Evolutionary conservation across 202 grass and related monocot genomes (phyloP), one percentile per base, ranked within the genome.

Genomic region (Hordeum pubiflorum): DNA sequence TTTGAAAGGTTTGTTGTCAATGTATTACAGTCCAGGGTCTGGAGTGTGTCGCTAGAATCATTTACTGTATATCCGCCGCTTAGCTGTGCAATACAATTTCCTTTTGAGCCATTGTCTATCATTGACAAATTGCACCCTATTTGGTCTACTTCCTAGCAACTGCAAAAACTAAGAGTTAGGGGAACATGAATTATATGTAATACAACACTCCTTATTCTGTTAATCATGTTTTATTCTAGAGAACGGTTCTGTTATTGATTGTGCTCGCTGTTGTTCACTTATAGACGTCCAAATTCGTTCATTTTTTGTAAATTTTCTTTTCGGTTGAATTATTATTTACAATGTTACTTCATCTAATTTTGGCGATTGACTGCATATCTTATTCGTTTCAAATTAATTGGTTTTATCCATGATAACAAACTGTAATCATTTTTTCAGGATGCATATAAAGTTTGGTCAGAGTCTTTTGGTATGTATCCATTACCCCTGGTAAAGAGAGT

Each of bases 391-490:
- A 32, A 36, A 40, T 23, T 60, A 36, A 6, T 22, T 58, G 20
- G 6, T 69, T 18, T 39, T 50, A 34, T 80, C 54, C 52, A 68
- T 63, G 60, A 18, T 76, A 79, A 44, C 41, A 76, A 80, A 71
- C 33, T 46, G 36, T 21, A 83, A 33, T 71, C 0, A 43, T 52
- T 67, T 69, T 54, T 92, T 69, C 89, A 99, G 96, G 92, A 74
- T 68, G 63, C 96, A 22, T 96, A 99, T 72, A 89, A 57, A 84
- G 79, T 75, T 79, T 99, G 96, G 96, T 67, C 91, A 31, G 48
- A 87, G 79, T 96, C 92, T 55, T 99, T 96, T 91, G 86, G 80
- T 37, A 89, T 93, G 85, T 96, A 96, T 71, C 90, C 96, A 13
- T 75, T 95, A 56, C 84, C 85, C 50, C 81, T 99, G 67, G 96